phyloP scores from a whole-genome alignment of 208 protist genomes.

The Kentomonas sorsogonicus region DNA sequence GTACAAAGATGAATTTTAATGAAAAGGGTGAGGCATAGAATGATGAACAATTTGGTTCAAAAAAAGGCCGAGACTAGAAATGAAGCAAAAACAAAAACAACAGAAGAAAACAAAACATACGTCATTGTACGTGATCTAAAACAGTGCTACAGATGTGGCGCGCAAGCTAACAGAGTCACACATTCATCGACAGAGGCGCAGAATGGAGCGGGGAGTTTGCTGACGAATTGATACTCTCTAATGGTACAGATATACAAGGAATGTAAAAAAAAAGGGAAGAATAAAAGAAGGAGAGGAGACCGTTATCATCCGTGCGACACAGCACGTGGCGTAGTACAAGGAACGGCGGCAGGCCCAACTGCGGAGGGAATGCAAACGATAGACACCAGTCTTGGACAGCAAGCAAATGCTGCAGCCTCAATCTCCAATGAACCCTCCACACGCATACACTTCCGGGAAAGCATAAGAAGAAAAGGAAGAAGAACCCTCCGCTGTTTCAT shows the following conservation, averaged over 20 bases:
- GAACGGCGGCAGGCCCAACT: no score
- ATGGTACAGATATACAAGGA: not conserved
- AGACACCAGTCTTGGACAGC: no score
- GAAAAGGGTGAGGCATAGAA: not conserved
- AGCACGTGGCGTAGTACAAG: not conserved
- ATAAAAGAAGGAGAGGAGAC: not conserved
- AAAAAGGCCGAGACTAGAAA: not conserved
- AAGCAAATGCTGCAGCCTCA: no score
- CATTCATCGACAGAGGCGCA: no score
- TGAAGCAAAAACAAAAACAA: conserved; percentile 4
- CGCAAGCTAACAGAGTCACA: not conserved
- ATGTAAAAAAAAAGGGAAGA: conserved; percentile 5
- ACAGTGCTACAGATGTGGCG: not conserved
- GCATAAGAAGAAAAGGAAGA: no score
- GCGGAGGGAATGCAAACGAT: no score
- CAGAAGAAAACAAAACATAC: not conserved
- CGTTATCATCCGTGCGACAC: not conserved
- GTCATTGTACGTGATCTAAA: not conserved
- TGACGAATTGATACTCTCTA: not conserved
- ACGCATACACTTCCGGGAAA: no score
- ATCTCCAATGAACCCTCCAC: no score
- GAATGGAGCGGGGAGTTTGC: no score
- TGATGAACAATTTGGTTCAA: not conserved
- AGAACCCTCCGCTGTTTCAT: no score
- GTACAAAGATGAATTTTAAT: not conserved